A percentile compares a stretch with the other conserved stretches of the same genome.
phyloP scores from a whole-genome alignment of 2,329 filamentous ascomycete species.

The Fusarium nelsonii region DNA sequence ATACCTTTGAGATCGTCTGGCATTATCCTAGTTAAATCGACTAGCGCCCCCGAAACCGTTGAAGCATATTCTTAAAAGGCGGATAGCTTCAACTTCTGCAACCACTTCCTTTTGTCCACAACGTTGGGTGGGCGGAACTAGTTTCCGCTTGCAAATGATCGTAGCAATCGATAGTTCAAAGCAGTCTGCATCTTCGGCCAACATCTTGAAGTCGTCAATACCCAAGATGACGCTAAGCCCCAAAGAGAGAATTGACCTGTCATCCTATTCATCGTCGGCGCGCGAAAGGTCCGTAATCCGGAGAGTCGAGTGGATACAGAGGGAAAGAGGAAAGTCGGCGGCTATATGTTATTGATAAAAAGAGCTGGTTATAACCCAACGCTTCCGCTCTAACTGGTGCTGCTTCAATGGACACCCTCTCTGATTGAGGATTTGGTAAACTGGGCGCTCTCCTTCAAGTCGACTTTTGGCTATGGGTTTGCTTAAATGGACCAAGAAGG shows the following conservation, averaged over 20 bases:
- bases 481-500: slow-evolving; percentile 23
- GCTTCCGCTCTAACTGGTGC: neutral
- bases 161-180: slow-evolving; percentile 5
- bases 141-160: neutral
- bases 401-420: neutral
- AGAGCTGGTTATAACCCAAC: slow-evolving; percentile 10
- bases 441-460: neutral
- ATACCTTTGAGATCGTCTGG: neutral
- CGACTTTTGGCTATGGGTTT: slow-evolving; percentile 33
- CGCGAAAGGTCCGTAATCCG: slow-evolving; percentile 29
- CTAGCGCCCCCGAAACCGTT: slow-evolving; percentile 4
- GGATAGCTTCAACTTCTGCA: neutral
- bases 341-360: slow-evolving; percentile 3
- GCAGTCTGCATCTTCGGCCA: slow-evolving; percentile 33
- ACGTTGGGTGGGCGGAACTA: neutral
- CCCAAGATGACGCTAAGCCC: slow-evolving; percentile 24
- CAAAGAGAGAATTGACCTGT: slow-evolving; percentile 23
- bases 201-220: slow-evolving; percentile 19
- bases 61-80: slow-evolving; percentile 1
- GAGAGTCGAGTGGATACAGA: slow-evolving; percentile 29
- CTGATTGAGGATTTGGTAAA: neutral
- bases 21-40: neutral
- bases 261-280: slow-evolving; percentile 23
- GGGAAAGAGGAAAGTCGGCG: slow-evolving; percentile 3
- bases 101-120: neutral